Base-by-base conservation (phyloP, 352 stramenopile genomes). In the Phytophthora citrophthora region DNA sequence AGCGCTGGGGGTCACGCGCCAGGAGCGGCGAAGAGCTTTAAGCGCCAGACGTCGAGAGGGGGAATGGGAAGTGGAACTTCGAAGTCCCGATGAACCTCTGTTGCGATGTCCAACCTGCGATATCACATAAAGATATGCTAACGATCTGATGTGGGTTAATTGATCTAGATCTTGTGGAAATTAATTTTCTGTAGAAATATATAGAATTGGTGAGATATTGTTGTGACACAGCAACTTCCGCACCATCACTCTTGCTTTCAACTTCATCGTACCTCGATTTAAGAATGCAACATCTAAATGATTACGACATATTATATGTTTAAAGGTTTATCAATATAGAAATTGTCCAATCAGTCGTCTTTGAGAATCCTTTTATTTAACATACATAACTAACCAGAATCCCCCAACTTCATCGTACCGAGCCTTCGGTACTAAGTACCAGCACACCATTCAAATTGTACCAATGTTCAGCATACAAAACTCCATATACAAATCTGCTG, bases 171-270 rank as follows among this genome's bases (percentile, higher is more conserved):
- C 29, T 34, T 9, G 16, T 54, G 26, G 5, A 67, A 56, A 27
- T 15, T 8, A 2, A 68, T 62, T 20, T 45, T 3, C 24, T 62
- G 38, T 43, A 5, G 18, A 54, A 62, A 34, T 0, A 6, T 13
- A 62, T 68, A 20, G 9, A 36, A 40, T 31, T 4, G n/a, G 18
- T 4, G 23, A 38, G 31, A 44, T 68, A 38, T 48, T 49, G 40
- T 51, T 18, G 32, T 74, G 61, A 64, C 48, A 78, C 74, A 81
- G 79, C 78, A 88, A 88, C 74, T 85, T 83, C 63, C 47, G 60
- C 51, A 88, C 76, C 79, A 83, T 85, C 79, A 88, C 73, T 88
- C 79, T 74, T 48, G 23, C 16, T 54, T 44, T 44, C 13, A 79
- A 46, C 67, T 67, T 69, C 73, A 81, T 44, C 11, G 12, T 48